Conservation (phyloP, 192 early-diverging fungal genomes). For the Coemansia sp. region DNA sequence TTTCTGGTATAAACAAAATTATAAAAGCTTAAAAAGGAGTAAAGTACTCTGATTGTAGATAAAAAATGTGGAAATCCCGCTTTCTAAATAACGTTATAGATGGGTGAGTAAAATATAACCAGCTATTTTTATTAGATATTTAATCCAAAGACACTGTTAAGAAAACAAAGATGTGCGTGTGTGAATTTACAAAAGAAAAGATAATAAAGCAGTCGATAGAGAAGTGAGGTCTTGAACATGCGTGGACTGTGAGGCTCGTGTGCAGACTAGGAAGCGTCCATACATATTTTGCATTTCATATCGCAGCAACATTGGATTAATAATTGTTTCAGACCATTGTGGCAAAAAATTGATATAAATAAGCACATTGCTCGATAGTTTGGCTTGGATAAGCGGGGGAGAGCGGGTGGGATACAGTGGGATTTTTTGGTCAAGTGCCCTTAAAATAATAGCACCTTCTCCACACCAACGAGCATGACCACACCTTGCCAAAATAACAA, state of each 20-base stretch:
- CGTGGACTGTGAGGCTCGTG: neutral
- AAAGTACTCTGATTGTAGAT: too few species aligned
- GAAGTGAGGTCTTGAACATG: slow-evolving; percentile 1
- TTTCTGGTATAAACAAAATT: too few species aligned
- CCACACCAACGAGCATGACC: too few species aligned
- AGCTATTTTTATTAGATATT: neutral
- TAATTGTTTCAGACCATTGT: slow-evolving; percentile 8
- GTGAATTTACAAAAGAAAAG: neutral
- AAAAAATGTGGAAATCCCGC: too few species aligned
- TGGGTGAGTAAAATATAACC: too few species aligned
- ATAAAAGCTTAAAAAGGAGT: too few species aligned
- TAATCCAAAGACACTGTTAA: neutral
- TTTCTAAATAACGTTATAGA: too few species aligned
- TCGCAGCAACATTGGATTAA: neutral
- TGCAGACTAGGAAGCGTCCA: neutral
- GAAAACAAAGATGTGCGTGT: neutral
- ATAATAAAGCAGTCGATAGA: neutral
- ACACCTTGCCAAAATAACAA: too few species aligned
- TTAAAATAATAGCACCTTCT: too few species aligned
- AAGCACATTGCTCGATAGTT: neutral
- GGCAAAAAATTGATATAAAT: slow-evolving; percentile 12
- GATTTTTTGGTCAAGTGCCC: too few species aligned
- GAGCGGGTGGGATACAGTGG: too few species aligned
- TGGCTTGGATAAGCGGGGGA: neutral
- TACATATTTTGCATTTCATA: neutral